phyloP scores from a whole-genome alignment of 768 basidiomycete genomes.

The Auriscalpium vulgare region DNA sequence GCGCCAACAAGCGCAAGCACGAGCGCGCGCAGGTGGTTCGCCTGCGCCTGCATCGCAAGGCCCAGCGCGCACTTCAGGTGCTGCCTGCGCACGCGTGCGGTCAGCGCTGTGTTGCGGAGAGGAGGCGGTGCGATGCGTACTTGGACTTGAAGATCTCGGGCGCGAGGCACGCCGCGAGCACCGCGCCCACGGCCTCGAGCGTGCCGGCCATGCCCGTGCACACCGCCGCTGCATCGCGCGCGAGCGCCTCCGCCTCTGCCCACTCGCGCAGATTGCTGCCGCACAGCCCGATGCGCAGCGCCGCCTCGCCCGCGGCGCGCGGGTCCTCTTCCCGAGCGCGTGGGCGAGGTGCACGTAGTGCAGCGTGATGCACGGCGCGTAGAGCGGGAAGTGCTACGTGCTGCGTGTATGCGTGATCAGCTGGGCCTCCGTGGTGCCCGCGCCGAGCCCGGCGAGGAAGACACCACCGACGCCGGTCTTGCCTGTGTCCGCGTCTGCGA shows the following conservation, averaged over 20 bases:
- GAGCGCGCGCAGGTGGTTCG: slow-evolving; percentile 68
- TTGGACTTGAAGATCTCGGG: slow-evolving; percentile 55
- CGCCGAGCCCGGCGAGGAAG: slow-evolving; percentile 90
- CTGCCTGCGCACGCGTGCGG: slow-evolving; percentile 28
- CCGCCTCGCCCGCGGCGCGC: slow-evolving; percentile 50
- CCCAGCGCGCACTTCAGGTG: slow-evolving; percentile 54
- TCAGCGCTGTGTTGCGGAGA: neutral
- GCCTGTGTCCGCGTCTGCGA: slow-evolving; percentile 72
- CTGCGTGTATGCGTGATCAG: slow-evolving; percentile 60
- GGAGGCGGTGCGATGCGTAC: slow-evolving; percentile 28
- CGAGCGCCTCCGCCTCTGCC: slow-evolving; percentile 11
- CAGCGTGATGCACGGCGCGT: slow-evolving; percentile 56
- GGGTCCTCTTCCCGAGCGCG: slow-evolving; percentile 42
- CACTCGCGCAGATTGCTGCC: slow-evolving; percentile 10
- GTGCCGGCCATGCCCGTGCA: slow-evolving; percentile 46
- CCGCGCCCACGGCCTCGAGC: slow-evolving; percentile 44
- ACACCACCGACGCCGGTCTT: slow-evolving; percentile 72
- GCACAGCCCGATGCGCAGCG: slow-evolving; percentile 39
- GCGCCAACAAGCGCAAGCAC: slow-evolving; percentile 60
- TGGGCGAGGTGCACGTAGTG: slow-evolving; percentile 72
- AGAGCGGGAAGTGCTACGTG: slow-evolving; percentile 43
- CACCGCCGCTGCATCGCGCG: slow-evolving; percentile 14
- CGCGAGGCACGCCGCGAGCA: slow-evolving; percentile 41
- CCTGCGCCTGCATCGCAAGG: slow-evolving; percentile 47
- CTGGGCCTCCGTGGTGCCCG: slow-evolving; percentile 87